These are phyloP conservation scores for Polygonum maritimum DNA, from an alignment of 148 eudicot genomes.

Conservation along the genomic window DNA sequence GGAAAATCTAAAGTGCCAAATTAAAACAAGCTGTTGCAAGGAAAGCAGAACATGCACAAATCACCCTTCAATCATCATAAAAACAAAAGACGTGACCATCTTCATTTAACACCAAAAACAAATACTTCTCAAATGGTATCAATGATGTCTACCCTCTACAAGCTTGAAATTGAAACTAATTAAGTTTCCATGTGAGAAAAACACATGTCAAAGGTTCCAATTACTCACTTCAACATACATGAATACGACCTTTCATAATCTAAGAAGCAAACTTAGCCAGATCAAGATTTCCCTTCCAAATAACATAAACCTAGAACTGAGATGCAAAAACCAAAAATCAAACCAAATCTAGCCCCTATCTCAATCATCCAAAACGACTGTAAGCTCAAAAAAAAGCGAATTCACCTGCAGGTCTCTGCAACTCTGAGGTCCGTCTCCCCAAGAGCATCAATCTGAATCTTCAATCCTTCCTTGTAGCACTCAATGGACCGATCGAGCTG, in stretches of 20 bases:
- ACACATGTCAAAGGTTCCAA: not conserved
- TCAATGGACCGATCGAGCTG: constrained; percentile 73
- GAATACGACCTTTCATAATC: not conserved
- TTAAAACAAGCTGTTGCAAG: not conserved
- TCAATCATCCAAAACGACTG: not conserved
- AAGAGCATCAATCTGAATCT: constrained; percentile 69
- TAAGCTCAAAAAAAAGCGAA: not conserved
- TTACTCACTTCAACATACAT: not conserved
- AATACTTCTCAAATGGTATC: no score
- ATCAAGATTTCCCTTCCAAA: not conserved
- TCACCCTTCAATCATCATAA: no score
- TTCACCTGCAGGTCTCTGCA: constrained; percentile 91
- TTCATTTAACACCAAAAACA: no score
- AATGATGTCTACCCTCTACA: not conserved
- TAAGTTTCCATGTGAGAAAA: not conserved
- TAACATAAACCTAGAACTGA: not conserved
- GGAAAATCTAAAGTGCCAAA: not conserved
- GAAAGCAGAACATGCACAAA: no score
- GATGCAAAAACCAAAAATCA: not conserved
- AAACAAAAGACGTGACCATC: no score
- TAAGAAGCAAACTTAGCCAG: not conserved
- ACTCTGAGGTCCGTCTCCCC: constrained; percentile 94
- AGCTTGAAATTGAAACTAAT: not conserved
- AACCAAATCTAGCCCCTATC: not conserved
- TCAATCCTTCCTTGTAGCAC: constrained; percentile 72